Conservation (phyloP, 1,284 basidiomycete genomes). For the Rhodotorula sp. region DNA sequence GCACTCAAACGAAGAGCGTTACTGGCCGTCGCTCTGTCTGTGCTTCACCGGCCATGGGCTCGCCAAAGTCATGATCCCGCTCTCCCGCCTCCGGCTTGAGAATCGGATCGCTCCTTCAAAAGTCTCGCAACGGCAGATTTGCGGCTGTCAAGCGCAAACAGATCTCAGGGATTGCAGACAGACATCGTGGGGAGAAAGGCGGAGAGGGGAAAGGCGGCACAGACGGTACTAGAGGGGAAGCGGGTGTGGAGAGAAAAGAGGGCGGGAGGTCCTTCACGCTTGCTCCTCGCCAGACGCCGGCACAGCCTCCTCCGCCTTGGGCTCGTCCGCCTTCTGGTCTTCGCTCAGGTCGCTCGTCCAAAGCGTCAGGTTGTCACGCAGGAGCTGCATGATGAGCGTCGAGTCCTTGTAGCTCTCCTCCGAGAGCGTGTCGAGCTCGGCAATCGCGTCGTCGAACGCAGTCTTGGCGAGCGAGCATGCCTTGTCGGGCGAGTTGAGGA, state of each 20-base stretch:
- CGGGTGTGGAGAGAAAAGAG: no score
- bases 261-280: no score
- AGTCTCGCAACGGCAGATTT: no score
- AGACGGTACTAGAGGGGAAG: no score
- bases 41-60: no score
- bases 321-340: slow-evolving; percentile 26
- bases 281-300: slow-evolving; percentile 26
- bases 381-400: slow-evolving; percentile 54
- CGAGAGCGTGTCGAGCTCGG: slow-evolving; percentile 57
- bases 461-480: slow-evolving; percentile 55
- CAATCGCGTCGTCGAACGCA: slow-evolving; percentile 57
- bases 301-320: slow-evolving; percentile 19
- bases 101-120: no score
- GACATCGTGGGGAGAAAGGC: neutral
- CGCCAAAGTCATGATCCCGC: no score
- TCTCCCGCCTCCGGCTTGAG: no score
- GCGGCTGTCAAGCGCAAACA: no score
- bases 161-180: neutral
- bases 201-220: no score
- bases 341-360: slow-evolving; percentile 48
- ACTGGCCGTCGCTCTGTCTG: no score
- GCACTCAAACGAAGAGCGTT: no score
- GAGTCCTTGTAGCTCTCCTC: slow-evolving; percentile 58
- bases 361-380: slow-evolving; percentile 56
- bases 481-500: slow-evolving; percentile 56